Base-by-base conservation (phyloP, 441 rosid genomes). In the Viola pubescens region DNA sequence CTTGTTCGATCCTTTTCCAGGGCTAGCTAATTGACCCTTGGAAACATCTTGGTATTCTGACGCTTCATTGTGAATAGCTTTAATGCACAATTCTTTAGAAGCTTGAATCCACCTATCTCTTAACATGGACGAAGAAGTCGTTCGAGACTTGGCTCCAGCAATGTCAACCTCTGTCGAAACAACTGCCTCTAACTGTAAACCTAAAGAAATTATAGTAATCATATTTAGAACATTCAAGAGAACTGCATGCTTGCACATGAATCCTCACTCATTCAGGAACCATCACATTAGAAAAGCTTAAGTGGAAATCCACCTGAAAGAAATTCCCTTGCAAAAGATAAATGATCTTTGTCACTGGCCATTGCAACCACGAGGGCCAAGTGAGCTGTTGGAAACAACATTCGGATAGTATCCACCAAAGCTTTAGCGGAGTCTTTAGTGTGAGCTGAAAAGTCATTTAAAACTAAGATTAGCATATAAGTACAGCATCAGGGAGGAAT, bases 311-410 rank as follows among this genome's bases (percentile, higher is more conserved):
- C 72, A 82, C 94, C 89, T 8, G 84, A 77, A 49, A 91, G 82
- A 62, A 91, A 74, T 69, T 89, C 88, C 72, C 67, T 84, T 34
- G 97, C 95, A 73, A 94, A 94, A 51, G 83, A 86, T 12, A 77
- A 60, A 69, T 86, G 95, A 73, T 88, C 92, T 70, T 89, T 89
- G 72, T 94, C 98, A 49, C 67, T 77, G 58, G 95, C 97, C 98
- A 92, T 89, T 49, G 97, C 87, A 37, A 89, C 83, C 54, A 92
- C 81, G 44, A 84, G 71, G 50, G 76, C 87, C 71, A 87, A 19
- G 11, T 44, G 67, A 46, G 84, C 76, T 43, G 69, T 73, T 38
- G 91, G 81, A 75, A 81, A 84, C 7, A 75, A 68, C 75, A 76
- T 79, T 52, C 56, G 70, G 64, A 84, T 74, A 46, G 83, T 83